phyloP scores from a whole-genome alignment of 495 filamentous ascomycete species.

The Platismatia glauca region DNA sequence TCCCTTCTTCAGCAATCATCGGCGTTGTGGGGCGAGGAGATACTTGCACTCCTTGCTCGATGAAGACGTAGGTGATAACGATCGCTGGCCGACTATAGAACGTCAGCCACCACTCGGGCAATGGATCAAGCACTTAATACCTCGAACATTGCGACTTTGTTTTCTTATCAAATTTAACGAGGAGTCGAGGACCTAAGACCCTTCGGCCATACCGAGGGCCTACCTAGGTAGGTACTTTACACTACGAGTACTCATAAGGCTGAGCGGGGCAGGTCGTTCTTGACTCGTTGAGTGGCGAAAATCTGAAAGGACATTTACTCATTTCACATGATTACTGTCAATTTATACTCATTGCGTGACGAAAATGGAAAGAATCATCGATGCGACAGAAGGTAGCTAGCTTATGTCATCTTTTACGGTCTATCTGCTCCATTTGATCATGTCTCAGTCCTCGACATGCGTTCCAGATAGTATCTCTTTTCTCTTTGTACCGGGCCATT shows the following conservation, averaged over 20 bases:
- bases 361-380: neutral
- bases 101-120: neutral
- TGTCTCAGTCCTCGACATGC: neutral
- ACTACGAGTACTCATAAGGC: no score
- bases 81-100: conserved; percentile 30
- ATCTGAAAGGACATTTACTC: no score
- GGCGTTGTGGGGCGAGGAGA: neutral
- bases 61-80: conserved; percentile 62
- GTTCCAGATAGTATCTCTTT: neutral
- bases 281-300: no score
- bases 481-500: neutral
- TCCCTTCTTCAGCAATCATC: neutral
- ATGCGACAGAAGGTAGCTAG: neutral
- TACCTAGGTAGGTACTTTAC: no score
- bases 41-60: conserved; percentile 50
- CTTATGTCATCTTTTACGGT: neutral
- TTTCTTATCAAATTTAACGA: no score
- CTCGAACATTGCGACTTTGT: conserved; percentile 6
- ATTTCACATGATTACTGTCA: no score
- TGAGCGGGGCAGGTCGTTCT: no score
- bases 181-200: no score
- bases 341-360: no score
- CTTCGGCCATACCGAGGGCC: no score
- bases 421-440: neutral
- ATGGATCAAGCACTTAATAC: neutral